Base-by-base conservation (phyloP, 1,284 basidiomycete genomes). In the Porogramme epimiltina region DNA sequence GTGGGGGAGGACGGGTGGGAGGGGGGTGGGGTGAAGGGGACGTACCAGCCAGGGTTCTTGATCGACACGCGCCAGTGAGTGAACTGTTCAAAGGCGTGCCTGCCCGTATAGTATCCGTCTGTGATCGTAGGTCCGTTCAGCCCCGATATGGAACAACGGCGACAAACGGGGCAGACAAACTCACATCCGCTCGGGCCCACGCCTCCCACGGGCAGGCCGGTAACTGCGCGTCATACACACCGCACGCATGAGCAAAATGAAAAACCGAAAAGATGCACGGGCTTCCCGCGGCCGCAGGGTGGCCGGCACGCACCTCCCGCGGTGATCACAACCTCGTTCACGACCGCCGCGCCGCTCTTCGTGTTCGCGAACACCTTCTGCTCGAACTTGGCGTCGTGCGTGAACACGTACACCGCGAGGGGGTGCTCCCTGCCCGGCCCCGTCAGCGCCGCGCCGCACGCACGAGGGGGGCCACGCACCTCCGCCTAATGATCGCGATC, bases 401-500 rank as follows among this genome's bases (percentile, higher is more conserved):
- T 77, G 72, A 93, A 94, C 28, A 91, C 80, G 62, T 94, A 93
- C 11, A 93, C 69, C 0, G 84, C 80, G 6, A 94, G 77, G 2
- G 92, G 89, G 58, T 91, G 84, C 49, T 89, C 89, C 41, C 86
- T 87, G 55, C 8, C 26, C 33, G 28, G 11, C 28, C n/a, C n/a
- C n/a, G n/a, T n/a, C n/a, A n/a, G n/a, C n/a, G n/a, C n/a, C n/a
- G n/a, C n/a, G n/a, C n/a, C n/a, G n/a, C n/a, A n/a, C n/a, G n/a
- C n/a, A n/a, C n/a, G 23, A 22, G 28, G 18, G 49, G 24, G n/a
- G n/a, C n/a, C n/a, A 15, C 75, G 37, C 55, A 85, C 84, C 75
- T 73, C 16, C 66, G 65, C 62, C 89, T 90, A 51, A 93, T 78
- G 55, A 85, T 85, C 20, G 75, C 73, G 54, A 94, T 85, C 2